phyloP scores from a whole-genome alignment of 1,284 basidiomycete genomes.

The Ustilago vetiveriae region DNA sequence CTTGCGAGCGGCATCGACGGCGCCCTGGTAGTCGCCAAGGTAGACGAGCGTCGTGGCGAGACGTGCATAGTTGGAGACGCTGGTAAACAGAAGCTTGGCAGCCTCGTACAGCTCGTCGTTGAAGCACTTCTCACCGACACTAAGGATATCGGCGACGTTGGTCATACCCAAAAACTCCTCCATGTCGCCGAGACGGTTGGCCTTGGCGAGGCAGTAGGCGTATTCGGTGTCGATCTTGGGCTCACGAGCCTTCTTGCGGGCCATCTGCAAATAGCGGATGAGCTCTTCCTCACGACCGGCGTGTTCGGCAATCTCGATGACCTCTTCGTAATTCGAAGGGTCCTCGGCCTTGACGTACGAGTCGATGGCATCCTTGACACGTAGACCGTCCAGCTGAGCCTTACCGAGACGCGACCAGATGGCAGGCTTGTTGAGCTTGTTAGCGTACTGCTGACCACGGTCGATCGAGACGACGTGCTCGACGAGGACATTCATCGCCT shows the following conservation, averaged over 20 bases:
- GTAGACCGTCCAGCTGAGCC: conserved; percentile 97
- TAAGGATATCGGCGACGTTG: conserved; percentile 94
- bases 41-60: conserved; percentile 98
- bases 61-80: conserved; percentile 98
- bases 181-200: conserved; percentile 73
- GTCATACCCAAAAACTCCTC: conserved; percentile 99
- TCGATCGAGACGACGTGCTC: conserved; percentile 98
- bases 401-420: conserved; percentile 98
- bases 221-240: conserved; percentile 93
- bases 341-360: conserved; percentile 99
- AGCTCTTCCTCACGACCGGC: conserved; percentile 99
- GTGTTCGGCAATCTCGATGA: conserved; percentile 94
- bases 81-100: conserved; percentile 91
- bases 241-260: conserved; percentile 95
- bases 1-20: conserved; percentile 97
- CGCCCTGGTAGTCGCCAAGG: conserved; percentile 95
- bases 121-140: conserved; percentile 99
- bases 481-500: conserved; percentile 96
- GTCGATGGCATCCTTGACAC: conserved; percentile 98
- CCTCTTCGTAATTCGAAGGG: conserved; percentile 92
- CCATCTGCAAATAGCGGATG: conserved; percentile 97
- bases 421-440: conserved; percentile 94
- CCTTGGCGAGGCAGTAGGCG: conserved; percentile 66
- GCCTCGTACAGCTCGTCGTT: conserved; percentile 98
- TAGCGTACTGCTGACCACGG: conserved; percentile 93